These are phyloP conservation scores for Magnusiomyces sp. DNA, from an alignment of 1,139 yeast species.

Conservation along the genomic window DNA sequence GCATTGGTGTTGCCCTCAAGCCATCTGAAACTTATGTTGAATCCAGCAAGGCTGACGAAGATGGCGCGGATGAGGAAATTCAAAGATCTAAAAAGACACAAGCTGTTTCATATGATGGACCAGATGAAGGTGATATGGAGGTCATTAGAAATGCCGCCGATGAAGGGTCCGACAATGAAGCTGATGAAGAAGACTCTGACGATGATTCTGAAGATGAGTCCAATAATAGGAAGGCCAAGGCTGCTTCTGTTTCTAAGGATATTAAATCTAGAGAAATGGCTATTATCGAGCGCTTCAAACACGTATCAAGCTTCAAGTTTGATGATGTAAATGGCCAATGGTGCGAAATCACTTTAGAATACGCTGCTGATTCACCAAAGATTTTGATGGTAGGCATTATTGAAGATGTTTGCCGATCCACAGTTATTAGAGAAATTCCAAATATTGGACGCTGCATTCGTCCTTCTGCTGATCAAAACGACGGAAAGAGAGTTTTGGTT, in stretches of 20 bases:
- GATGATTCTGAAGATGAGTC: conserved; percentile 28
- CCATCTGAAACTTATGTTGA: conserved; percentile 17
- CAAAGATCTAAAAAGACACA: conserved; percentile 59
- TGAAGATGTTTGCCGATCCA: conserved; percentile 82
- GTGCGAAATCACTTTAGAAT: conserved; percentile 84
- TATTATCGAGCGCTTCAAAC: conserved; percentile 62
- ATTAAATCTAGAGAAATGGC: conserved; percentile 84
- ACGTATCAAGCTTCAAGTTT: conserved; percentile 73
- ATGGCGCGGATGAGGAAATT: conserved; percentile 63
- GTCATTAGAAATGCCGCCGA: conserved; percentile 58
- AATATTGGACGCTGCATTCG: conserved; percentile 88
- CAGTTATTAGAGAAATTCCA: conserved; percentile 90
- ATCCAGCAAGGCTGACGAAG: conserved; percentile 24
- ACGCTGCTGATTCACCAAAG: conserved; percentile 83
- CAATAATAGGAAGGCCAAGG: conserved; percentile 4
- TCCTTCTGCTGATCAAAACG: conserved; percentile 56
- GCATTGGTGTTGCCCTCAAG: conserved; percentile 41
- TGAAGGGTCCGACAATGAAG: conserved; percentile 34
- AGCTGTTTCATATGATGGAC: conserved; percentile 87
- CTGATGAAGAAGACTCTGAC: conserved; percentile 27
- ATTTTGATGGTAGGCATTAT: conserved; percentile 94
- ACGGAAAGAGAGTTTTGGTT: conserved; percentile 56
- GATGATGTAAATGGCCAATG: conserved; percentile 85
- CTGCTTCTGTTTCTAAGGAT: conserved; percentile 3
- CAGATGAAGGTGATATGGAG: conserved; percentile 88